Percentiles rank a stretch among this genome's conserved stretches.
phyloP scores from a whole-genome alignment of 2,329 filamentous ascomycete species.

The Neoascochyta sp. region DNA sequence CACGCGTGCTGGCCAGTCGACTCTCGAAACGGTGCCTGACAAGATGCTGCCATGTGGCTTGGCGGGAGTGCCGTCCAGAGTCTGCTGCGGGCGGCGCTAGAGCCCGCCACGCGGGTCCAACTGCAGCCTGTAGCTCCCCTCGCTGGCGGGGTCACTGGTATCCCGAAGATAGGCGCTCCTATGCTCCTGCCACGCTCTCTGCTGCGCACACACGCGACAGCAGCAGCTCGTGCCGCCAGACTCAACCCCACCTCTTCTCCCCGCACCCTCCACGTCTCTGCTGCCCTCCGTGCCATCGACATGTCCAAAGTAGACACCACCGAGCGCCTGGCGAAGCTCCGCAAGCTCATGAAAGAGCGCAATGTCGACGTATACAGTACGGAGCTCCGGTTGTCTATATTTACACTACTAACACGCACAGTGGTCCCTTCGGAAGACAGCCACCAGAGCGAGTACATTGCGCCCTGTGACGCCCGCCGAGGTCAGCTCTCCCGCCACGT shows the following conservation, averaged over 20 bases:
- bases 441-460: constrained; percentile 97
- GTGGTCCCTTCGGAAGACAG: constrained; percentile 96
- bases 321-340: constrained; percentile 68
- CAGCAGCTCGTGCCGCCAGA: constrained; percentile 24
- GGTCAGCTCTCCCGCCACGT: constrained; percentile 41
- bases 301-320: constrained; percentile 81
- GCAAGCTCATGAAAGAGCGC: constrained; percentile 80
- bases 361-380: constrained; percentile 90
- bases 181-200: constrained; percentile 33
- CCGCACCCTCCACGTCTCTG: constrained; percentile 32
- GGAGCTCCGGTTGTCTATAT: neutral
- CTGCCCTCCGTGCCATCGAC: constrained; percentile 40
- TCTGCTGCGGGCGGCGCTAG: constrained; percentile 7
- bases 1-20: too few relatives aligned
- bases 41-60: too few relatives aligned
- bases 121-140: constrained; percentile 11
- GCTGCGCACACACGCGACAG: constrained; percentile 27
- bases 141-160: constrained; percentile 18
- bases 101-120: constrained; percentile 4
- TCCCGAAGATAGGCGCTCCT: constrained; percentile 19
- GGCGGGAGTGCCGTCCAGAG: too few relatives aligned
- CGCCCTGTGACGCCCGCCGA: constrained; percentile 87
- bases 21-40: too few relatives aligned
- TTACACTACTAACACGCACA: constrained; percentile 53
- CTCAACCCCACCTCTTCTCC: constrained; percentile 9